Base-by-base conservation (phyloP, 768 basidiomycete species). In the Boletus tylopilopsis region DNA sequence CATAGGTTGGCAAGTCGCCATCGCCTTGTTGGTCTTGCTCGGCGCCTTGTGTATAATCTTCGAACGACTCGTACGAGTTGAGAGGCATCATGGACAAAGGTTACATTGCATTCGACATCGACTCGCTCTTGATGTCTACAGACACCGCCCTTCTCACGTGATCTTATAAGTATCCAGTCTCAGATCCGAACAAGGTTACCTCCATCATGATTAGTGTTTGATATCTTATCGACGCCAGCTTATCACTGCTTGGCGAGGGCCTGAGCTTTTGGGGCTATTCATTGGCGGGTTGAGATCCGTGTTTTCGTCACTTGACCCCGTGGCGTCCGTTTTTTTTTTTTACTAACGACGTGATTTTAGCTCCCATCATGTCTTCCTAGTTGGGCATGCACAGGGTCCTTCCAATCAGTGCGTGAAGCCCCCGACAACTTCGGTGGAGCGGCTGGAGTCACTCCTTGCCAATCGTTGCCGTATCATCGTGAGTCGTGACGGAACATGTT, bases 1-100 rank as follows among this genome's bases (percentile, higher is more conserved):
- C 84, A 58, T 93, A 93, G 4, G 84, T 84, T 16, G 90, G 90
- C 8, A 90, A 74, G 35, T 78, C 81, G 48, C 82, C 80, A 23
- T 69, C 71, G 21, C 70, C 76, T 25, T 62, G 58, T 33, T 63
- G 54, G 57, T 77, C 77, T 47, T 72, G 71, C 47, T 79, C 76
- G 4, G 70, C 68, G n/a, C 27, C 66, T 5, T 58, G 58, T 19
- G 42, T 58, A 33, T 69, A 68, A 0, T 51, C 45, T 42, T 68
- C 57, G 32, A 53, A 68, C n/a, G 63, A 53, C 18, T 58, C 57
- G 37, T 30, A 45, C 12, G 66, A 49, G 37, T 64, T 54, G 11
- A 19, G 29, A 24, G 63, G 51, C 60, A 65, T 65, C 36, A 43
- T 22, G 35, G 38, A 30, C 27, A 33, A 42, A 12, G 7, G 29